Evolutionary conservation across 192 early-diverging fungal species (phyloP).

Genomic region (Entomortierella beljakovae): DNA sequence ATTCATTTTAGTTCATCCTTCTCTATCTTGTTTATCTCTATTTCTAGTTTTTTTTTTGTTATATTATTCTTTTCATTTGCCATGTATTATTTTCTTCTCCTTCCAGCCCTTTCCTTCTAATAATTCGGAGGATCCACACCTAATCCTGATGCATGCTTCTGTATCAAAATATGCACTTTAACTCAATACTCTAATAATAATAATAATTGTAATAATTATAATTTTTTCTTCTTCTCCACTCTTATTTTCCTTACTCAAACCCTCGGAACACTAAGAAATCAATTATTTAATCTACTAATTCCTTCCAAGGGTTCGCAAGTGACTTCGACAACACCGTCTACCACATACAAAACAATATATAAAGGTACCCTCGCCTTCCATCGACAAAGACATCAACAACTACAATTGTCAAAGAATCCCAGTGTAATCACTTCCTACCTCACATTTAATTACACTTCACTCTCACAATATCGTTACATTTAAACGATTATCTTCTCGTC

Average conservation of each 20-base stretch:
- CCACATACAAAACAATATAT: conserved; percentile 17
- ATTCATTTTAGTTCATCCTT: neutral
- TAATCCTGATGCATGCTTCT: neutral
- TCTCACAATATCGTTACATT: no score
- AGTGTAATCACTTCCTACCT: neutral
- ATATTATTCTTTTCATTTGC: neutral
- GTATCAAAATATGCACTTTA: neutral
- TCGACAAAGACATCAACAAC: neutral
- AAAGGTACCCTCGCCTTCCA: conserved; percentile 6
- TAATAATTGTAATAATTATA: neutral
- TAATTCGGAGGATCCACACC: neutral
- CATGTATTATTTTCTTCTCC: neutral
- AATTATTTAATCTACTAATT: conserved; percentile 1
- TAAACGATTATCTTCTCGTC: neutral
- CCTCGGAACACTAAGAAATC: conserved; percentile 23
- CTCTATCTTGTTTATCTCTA: neutral
- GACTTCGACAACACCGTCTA: conserved; percentile 15
- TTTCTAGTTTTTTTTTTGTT: neutral
- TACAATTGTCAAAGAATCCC: neutral
- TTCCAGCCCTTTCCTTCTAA: conserved; percentile 1
- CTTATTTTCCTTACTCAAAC: conserved; percentile 10
- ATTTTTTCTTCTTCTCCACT: neutral
- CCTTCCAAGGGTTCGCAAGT: conserved; percentile 9
- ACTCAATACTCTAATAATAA: conserved; percentile 9
- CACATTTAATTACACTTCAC: neutral